Base-by-base conservation (phyloP, 805 yeast genomes). In the Candida stauntonica region DNA sequence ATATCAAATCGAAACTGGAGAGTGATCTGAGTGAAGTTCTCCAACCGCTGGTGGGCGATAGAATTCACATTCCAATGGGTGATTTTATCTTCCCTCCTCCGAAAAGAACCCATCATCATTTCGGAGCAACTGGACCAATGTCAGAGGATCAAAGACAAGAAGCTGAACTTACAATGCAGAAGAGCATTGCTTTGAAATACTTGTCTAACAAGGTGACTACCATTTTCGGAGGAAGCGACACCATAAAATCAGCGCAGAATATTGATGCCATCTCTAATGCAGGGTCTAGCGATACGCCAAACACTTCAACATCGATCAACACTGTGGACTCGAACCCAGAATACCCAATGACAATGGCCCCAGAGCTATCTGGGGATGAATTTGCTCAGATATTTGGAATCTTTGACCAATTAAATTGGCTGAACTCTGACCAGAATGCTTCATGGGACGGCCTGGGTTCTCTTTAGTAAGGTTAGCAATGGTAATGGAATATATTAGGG, bases 11-110 rank as follows among this genome's bases (percentile, higher is more conserved):
- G 5, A 21, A 33, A 16, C 15, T 39, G n/a, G 30, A 34, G 17
- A 13, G 20, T 17, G 43, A 49, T 26, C 30, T 47, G 3, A 30
- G 26, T 5, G 49, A 43, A 3, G 42, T 46, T 4, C 27, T 54
- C 11, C 48, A 45, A 17, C 54, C 56, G 3, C 17, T 38, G 18
- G 14, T 16, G 5, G 35, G 40, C 7, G 33, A 15, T 16, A 6
- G 21, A 29, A 5, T 5, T 29, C 17, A 13, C 19, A 4, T 17
- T 5, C 17, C 11, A 31, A 12, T 12, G 11, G 20, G 5, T 21
- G 11, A 21, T 11, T 21, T 21, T 7, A 8, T 21, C 24, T 8
- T 8, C 24, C 11, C 24, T 21, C 11, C 24, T 21, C 11, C 24
- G 9, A 21, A 21, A 7, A 21, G 24, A 8, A 21, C 11, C 24